Base-by-base conservation (phyloP, 176 grass and related monocot genomes). In the Dactylis glomerata region DNA sequence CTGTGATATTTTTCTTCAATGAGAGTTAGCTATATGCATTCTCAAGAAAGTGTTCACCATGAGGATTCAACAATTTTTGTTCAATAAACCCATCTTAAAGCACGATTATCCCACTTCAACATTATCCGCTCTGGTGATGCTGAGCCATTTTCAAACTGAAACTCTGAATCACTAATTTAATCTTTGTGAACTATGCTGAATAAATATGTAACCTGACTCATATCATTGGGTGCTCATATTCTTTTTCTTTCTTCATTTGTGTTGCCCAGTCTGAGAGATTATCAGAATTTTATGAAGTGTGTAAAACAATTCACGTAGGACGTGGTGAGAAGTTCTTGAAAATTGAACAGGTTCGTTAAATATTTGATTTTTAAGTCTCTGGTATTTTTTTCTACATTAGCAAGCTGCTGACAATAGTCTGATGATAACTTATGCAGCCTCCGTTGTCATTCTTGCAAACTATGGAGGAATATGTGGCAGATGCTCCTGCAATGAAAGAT, bases 211-310 rank as follows among this genome's bases (percentile, higher is more conserved):
- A 31, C 37, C 47, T 55, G 14, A 70, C 41, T 44, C 32, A 71
- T 70, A 64, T 44, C 46, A 41, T 75, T 85, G 71, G 15, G 15
- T 49, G 46, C 81, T 51, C 9, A 82, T 79, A 6, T 66, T 31
- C 58, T 46, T 64, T 46, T 64, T 66, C 24, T n/a, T n/a, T 84
- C 82, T 73, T 1, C 15, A 63, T 81, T 82, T 44, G 50, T 52
- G 26, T 64, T 62, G 13, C 78, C 10, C 79, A 99, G 97, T 82
- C 97, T 49, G 93, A 94, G 78, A 89, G 90, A 89, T 82, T 99
- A 34, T 99, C 97, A 10, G 93, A 96, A 83, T 99, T 99, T 81
- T 96, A 92, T 62, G 97, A 99, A 91, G 97, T 99, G 27, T 99
- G 97, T 62, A 99, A 99, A 92, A 92, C 86, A 67, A 93, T 94